Conservation (phyloP, 1,284 basidiomycete genomes). For the Phenoliferia sp. region DNA sequence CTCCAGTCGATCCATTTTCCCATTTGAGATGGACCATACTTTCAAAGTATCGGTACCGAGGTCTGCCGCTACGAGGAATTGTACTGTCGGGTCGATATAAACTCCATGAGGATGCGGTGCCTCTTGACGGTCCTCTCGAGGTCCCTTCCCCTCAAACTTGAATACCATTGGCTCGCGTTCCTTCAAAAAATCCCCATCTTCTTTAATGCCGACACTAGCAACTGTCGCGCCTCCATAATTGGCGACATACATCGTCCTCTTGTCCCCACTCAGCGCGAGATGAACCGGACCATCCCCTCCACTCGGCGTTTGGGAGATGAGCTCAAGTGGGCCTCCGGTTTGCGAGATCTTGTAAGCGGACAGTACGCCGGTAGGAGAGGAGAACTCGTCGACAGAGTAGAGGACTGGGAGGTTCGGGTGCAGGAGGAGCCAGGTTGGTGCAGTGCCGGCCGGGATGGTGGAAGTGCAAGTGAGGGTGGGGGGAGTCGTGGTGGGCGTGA, state of each 20-base stretch:
- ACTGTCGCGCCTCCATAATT: slow-evolving; percentile 19
- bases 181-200: slow-evolving; percentile 13
- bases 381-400: slow-evolving; percentile 27
- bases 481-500: slow-evolving; percentile 2
- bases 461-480: neutral
- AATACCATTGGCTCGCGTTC: neutral
- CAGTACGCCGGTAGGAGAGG: slow-evolving; percentile 8
- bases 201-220: neutral
- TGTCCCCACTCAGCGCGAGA: slow-evolving; percentile 2
- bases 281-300: slow-evolving; percentile 20
- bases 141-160: slow-evolving; percentile 16
- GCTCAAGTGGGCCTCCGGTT: neutral
- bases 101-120: slow-evolving; percentile 25
- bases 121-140: slow-evolving; percentile 15
- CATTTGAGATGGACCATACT: slow-evolving; percentile 1
- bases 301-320: neutral
- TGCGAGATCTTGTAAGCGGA: slow-evolving; percentile 3
- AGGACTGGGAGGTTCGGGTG: slow-evolving; percentile 6
- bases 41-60: slow-evolving; percentile 24
- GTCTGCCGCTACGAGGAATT: slow-evolving; percentile 22
- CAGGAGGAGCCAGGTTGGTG: slow-evolving; percentile 21
- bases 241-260: slow-evolving; percentile 14
- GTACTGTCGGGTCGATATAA: slow-evolving; percentile 21
- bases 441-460: slow-evolving; percentile 6
- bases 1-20: neutral